Conservation (phyloP, 345 rosid species). For the Diplotaxis tenuifolia region DNA sequence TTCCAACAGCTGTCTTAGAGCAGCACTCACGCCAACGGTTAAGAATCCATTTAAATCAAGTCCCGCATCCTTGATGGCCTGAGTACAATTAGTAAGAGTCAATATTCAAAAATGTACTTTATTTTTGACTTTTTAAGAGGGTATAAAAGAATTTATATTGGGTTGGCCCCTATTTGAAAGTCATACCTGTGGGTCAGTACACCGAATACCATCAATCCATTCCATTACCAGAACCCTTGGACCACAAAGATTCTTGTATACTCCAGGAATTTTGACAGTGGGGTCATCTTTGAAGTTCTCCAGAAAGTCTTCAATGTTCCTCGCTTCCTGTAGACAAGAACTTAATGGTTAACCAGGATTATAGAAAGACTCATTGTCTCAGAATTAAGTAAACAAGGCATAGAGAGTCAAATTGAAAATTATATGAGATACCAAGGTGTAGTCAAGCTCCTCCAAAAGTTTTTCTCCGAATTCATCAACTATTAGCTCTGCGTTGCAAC, state of each 20-base stretch:
- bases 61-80: slow-evolving; percentile 93
- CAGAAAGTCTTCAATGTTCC: slow-evolving; percentile 87
- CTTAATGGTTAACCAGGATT: slow-evolving; percentile 5
- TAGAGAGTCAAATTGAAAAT: slow-evolving; percentile 16
- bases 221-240: slow-evolving; percentile 96
- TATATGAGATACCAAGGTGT: slow-evolving; percentile 68
- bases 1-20: slow-evolving; percentile 85
- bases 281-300: slow-evolving; percentile 95
- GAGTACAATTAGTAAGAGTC: slow-evolving; percentile 30
- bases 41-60: slow-evolving; percentile 84
- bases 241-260: slow-evolving; percentile 81
- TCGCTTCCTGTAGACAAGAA: slow-evolving; percentile 68
- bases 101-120: slow-evolving; percentile 7
- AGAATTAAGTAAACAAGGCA: not conserved
- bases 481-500: slow-evolving; percentile 93
- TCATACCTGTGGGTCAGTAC: slow-evolving; percentile 91
- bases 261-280: slow-evolving; percentile 89
- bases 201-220: slow-evolving; percentile 98
- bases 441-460: slow-evolving; percentile 97
- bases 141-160: slow-evolving; percentile 12
- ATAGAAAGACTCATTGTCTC: slow-evolving; percentile 5
- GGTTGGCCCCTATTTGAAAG: slow-evolving; percentile 13
- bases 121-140: slow-evolving; percentile 13
- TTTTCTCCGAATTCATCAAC: slow-evolving; percentile 99
- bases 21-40: slow-evolving; percentile 98